These are phyloP conservation scores for Phellinidium pouzarii DNA, from an alignment of 1,284 basidiomycete genomes.

Conservation along the genomic window DNA sequence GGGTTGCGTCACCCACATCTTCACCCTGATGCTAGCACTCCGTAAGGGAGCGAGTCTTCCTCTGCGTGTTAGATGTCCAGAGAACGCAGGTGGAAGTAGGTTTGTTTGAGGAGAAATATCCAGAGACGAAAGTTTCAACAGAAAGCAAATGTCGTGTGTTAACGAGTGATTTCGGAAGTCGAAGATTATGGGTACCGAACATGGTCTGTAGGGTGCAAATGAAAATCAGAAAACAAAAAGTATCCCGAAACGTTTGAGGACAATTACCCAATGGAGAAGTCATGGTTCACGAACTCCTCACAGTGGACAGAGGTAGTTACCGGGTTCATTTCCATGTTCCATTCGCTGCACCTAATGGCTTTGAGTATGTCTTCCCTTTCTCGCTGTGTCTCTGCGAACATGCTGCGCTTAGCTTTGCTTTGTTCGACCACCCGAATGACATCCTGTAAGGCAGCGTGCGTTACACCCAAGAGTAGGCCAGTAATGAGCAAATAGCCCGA, in stretches of 20 bases:
- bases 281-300: slow-evolving; percentile 41
- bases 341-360: slow-evolving; percentile 61
- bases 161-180: slow-evolving; percentile 64
- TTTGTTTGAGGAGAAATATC: background rate
- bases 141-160: slow-evolving; percentile 47
- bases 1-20: slow-evolving; percentile 52
- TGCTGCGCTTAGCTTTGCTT: slow-evolving; percentile 67
- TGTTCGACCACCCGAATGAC: slow-evolving; percentile 51
- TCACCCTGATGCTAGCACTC: slow-evolving; percentile 36
- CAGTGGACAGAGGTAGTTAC: slow-evolving; percentile 43
- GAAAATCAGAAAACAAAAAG: slow-evolving; percentile 6
- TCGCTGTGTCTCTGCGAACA: slow-evolving; percentile 84
- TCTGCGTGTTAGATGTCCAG: slow-evolving; percentile 54
- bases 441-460: slow-evolving; percentile 53
- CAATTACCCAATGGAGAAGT: slow-evolving; percentile 63
- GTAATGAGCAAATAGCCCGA: slow-evolving; percentile 56
- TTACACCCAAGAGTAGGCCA: slow-evolving; percentile 59
- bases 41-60: slow-evolving; percentile 47
- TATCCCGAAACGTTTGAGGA: slow-evolving; percentile 1
- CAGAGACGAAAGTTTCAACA: slow-evolving; percentile 18
- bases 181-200: slow-evolving; percentile 48
- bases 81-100: slow-evolving; percentile 44
- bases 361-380: slow-evolving; percentile 62
- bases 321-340: slow-evolving; percentile 78
- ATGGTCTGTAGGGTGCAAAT: slow-evolving; percentile 41